Base-by-base conservation (phyloP, 2,329 filamentous ascomycete genomes). In the Colletotrichum tofieldiae region DNA sequence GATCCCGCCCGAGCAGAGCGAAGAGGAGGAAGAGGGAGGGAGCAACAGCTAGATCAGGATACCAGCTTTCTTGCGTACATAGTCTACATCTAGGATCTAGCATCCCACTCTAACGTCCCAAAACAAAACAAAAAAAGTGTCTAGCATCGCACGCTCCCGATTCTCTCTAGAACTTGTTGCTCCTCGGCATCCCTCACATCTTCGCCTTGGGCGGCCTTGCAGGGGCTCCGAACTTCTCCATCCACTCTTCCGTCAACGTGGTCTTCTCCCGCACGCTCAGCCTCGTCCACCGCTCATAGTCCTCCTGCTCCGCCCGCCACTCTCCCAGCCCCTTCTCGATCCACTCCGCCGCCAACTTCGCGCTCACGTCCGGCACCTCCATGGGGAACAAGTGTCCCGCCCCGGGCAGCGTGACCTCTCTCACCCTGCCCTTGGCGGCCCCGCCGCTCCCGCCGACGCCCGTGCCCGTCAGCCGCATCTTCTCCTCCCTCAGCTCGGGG, bases 341-440 rank as follows among this genome's bases (percentile, higher is more conserved):
- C 86, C 91, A 94, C 35, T 79, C 78, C 0, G 87, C 88, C 0
- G 89, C 87, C 23, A 88, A 81, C 70, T 88, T 84, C 1, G 94
- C 95, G 73, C 92, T 93, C 77, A 89, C 85, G 2, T 77, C 84
- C 0, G 93, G 93, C 49, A 89, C 88, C 81, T 98, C 95, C 89
- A 98, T 93, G 0, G 95, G 93, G 37, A 98, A 89, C 52, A 98
- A 81, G 81, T 98, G 96, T 0, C 95, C 94, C 7, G 87, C 86
- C 0, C 87, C 88, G 37, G 92, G 83, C 9, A 96, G 82, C 20
- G 90, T 84, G 6, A 93, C 87, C 75, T 91, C 87, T 67, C 85
- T 86, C 2, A 98, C 95, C 56, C 90, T 86, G 0, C 93, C 94
- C 16, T 88, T 87, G n/a, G 82, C 81, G 5, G 80, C 85, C 59